These are phyloP conservation scores for Calonectria pauciramosa DNA, from an alignment of 2,329 filamentous ascomycete genomes.

Conservation along the genomic window DNA sequence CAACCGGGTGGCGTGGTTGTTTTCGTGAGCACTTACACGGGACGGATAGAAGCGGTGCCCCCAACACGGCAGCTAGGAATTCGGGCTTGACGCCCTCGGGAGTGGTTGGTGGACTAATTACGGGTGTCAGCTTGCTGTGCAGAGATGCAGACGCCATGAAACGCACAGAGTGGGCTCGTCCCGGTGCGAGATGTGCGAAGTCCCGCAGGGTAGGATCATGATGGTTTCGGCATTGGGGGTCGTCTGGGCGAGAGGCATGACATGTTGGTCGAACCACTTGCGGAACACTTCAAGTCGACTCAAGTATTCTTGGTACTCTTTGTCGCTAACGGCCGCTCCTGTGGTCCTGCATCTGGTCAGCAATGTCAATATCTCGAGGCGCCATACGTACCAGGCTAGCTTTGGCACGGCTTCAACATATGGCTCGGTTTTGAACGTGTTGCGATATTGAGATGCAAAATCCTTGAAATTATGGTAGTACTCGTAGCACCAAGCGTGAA, in stretches of 20 bases:
- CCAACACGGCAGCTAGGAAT: conserved; percentile 47
- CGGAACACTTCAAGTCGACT: conserved; percentile 46
- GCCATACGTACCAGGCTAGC: conserved; percentile 47
- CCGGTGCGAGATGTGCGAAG: conserved; percentile 41
- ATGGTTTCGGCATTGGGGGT: conserved; percentile 39
- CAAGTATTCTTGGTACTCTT: conserved; percentile 39
- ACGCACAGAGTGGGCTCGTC: conserved; percentile 46
- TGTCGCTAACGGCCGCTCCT: conserved; percentile 41
- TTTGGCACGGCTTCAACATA: conserved; percentile 48
- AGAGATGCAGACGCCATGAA: conserved; percentile 22
- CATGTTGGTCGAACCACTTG: conserved; percentile 49
- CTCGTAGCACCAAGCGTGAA: conserved; percentile 49
- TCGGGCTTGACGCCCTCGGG: conserved; percentile 44
- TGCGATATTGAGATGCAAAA: conserved; percentile 45
- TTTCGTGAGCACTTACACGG: conserved; percentile 49
- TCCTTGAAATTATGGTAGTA: conserved; percentile 48
- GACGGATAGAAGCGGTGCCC: conserved; percentile 48
- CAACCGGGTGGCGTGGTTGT: background rate
- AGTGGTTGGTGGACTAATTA: conserved; percentile 43
- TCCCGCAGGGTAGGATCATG: conserved; percentile 47
- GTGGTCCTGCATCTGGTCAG: conserved; percentile 38
- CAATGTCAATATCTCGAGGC: background rate
- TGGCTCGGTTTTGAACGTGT: conserved; percentile 40
- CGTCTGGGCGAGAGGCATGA: conserved; percentile 38
- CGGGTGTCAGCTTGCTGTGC: conserved; percentile 30